Evolutionary conservation across 345 rosid species (phyloP).

Genomic region (Trapa bicornis): DNA sequence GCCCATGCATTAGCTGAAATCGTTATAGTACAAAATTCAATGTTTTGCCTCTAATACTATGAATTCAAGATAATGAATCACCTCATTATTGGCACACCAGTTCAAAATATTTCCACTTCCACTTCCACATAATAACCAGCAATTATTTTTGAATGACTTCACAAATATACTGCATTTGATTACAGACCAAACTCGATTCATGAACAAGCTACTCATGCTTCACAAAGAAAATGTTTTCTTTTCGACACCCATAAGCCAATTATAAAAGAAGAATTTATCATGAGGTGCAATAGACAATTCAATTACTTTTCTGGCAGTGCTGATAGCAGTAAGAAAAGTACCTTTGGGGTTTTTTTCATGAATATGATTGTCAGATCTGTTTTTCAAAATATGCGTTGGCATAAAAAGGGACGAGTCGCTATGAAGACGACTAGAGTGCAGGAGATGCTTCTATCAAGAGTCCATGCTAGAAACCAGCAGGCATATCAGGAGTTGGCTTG

Average conservation of each 20-base stretch:
- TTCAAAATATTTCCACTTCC: too few species aligned
- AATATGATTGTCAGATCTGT: constrained; percentile 73
- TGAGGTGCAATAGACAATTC: background rate
- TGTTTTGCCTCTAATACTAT: too few species aligned
- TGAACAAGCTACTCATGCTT: background rate
- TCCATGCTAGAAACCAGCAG: background rate
- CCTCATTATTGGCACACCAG: too few species aligned
- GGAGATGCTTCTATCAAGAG: background rate
- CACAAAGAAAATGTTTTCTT: background rate
- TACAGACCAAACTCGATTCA: background rate
- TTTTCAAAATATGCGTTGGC: constrained; percentile 10
- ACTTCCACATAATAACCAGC: background rate
- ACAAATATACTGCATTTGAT: background rate
- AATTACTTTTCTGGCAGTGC: background rate
- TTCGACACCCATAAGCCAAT: background rate
- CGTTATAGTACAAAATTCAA: background rate
- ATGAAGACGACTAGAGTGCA: constrained; percentile 3
- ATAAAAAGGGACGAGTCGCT: constrained; percentile 5
- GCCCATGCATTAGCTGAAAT: background rate
- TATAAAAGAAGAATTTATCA: background rate
- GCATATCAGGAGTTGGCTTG: constrained; percentile 43
- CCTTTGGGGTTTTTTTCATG: constrained; percentile 86
- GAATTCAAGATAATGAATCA: too few species aligned
- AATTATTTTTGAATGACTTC: background rate
- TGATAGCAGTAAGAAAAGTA: constrained; percentile 12